A percentile compares a stretch with the other conserved stretches of the same genome.
Evolutionary conservation across 345 rosid species (phyloP).

Genomic region (Lagerstroemia speciosa): DNA sequence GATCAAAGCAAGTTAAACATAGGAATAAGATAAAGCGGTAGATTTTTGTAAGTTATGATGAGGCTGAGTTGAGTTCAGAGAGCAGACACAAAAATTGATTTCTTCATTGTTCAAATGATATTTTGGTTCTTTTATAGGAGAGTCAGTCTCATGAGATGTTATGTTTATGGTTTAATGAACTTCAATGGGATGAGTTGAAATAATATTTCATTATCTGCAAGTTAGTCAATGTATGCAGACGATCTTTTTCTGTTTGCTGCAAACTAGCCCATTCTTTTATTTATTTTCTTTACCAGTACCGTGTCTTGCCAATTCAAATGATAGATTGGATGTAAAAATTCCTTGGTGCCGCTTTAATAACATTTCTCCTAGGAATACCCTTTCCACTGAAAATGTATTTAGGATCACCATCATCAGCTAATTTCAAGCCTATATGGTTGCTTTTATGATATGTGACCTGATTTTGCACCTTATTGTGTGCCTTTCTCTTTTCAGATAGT

Average conservation of each 20-base stretch:
- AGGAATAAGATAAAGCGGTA: background rate
- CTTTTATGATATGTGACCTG: background rate
- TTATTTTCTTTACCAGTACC: too few species aligned
- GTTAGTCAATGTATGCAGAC: background rate
- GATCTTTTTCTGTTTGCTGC: background rate
- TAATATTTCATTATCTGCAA: background rate
- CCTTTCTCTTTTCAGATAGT: constrained; percentile 43
- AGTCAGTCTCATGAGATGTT: background rate
- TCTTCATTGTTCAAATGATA: background rate
- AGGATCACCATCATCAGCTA: background rate
- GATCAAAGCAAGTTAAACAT: background rate
- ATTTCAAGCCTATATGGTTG: background rate
- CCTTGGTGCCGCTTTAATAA: background rate
- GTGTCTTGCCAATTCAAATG: background rate
- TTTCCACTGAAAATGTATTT: background rate
- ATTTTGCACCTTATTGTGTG: background rate
- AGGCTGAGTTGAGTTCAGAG: background rate
- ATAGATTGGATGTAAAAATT: background rate
- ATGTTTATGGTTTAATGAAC: background rate
- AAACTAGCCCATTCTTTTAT: background rate
- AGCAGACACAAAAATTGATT: background rate
- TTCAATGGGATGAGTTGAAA: background rate
- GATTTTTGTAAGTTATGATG: background rate
- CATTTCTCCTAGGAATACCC: background rate
- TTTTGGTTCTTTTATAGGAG: background rate